Evolutionary conservation across 2,329 filamentous ascomycete species (phyloP), one percentile per base, ranked within the genome.

Genomic region (Harringtonia lauricola): DNA sequence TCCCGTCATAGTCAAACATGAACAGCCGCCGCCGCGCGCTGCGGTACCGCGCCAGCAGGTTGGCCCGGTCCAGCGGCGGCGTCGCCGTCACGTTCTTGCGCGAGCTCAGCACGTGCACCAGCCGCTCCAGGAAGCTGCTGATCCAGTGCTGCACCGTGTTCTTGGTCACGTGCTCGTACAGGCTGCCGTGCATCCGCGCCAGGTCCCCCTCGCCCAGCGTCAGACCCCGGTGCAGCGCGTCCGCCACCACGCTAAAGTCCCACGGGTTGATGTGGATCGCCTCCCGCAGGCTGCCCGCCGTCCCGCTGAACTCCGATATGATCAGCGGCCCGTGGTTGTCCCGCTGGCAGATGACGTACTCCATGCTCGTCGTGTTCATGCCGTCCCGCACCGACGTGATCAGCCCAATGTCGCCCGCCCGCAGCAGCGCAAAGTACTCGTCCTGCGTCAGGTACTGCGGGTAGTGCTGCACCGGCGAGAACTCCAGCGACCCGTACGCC

Each of bases 1-100:
- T 98, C 39, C 92, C 92, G 59, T 98, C 92, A 57, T 98, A 98
- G 65, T 98, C 92, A 59, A 96, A 95, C 86, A 98, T 90, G 68
- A 96, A 95, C 3, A 98, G 71, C 12, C 92, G 80, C 63, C 85
- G 86, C 49, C 75, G 75, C 4, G 87, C 80, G 33, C 74, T 68
- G 47, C 79, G 77, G 62, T 95, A 96, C 47, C 81, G 81, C 43
- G 72, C 67, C 31, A 94, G 68, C 51, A 95, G 64, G 49, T 78
- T 71, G 4, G 79, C 71, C 30, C 81, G 80, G 58, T 96, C 88
- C 18, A 96, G 76, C 2, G 83, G 72, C 1, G 90, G 90, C 1
- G 90, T 96, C 4, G 82, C 77, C 46, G 83, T 76, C 12, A 79
- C 76, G 47, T 83, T 80, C 51, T 83, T 82, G 54, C 83, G 83